Evolutionary conservation across 2,329 filamentous ascomycete genomes (phyloP).

Genomic region (Trichocomaceae sp.): DNA sequence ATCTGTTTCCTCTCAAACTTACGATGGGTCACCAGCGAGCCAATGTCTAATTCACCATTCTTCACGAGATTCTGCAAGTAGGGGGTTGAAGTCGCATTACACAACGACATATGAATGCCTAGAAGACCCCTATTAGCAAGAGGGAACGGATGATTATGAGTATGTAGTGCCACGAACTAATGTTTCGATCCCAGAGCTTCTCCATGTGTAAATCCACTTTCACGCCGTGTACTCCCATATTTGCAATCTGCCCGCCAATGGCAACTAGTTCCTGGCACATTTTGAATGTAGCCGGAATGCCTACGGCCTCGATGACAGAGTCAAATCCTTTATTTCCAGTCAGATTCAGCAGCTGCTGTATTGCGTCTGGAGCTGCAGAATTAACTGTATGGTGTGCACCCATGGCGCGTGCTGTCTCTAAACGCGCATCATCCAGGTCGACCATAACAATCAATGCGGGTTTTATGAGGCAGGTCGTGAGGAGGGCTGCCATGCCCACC

Average conservation of each 20-base stretch:
- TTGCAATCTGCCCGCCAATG: conserved; percentile 49
- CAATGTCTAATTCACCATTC: not conserved
- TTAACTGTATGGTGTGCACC: conserved; percentile 45
- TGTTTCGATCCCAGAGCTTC: conserved; percentile 50
- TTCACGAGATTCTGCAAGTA: conserved; percentile 1
- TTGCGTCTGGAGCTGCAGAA: conserved; percentile 30
- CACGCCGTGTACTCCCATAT: conserved; percentile 54
- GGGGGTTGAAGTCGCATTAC: not conserved
- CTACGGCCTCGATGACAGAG: conserved; percentile 54
- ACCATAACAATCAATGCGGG: conserved; percentile 48
- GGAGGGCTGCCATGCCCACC: conserved; percentile 49
- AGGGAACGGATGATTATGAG: not conserved
- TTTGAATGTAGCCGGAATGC: conserved; percentile 48
- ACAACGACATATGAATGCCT: conserved; percentile 1
- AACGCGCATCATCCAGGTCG: conserved; percentile 45
- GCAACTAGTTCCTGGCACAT: conserved; percentile 50
- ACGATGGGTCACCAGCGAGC: conserved; percentile 1
- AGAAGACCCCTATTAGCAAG: not conserved
- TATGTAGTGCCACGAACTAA: conserved; percentile 35
- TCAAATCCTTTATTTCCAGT: conserved; percentile 51
- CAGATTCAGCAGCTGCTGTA: conserved; percentile 36
- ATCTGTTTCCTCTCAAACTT: not conserved
- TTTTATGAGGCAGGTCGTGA: conserved; percentile 51
- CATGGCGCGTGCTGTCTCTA: conserved; percentile 43
- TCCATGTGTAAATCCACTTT: conserved; percentile 49